Evolutionary conservation across 768 basidiomycete species (phyloP).

Genomic region (Phaeolepiota aurea): DNA sequence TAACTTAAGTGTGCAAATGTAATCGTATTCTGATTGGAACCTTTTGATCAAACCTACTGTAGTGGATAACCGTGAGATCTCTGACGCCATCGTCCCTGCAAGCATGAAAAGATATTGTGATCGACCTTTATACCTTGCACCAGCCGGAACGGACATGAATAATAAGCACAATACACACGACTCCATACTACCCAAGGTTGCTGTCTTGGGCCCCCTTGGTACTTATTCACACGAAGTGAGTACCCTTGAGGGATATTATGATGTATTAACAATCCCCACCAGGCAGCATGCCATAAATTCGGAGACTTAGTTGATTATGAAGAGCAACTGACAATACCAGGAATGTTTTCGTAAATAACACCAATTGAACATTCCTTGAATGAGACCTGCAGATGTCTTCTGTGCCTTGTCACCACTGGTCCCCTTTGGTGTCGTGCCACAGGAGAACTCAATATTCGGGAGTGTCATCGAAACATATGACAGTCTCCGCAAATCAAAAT

Average conservation of each 20-base stretch:
- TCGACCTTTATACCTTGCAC: no score
- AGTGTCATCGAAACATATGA: constrained; percentile 72
- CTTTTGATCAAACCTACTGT: no score
- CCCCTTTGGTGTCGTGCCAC: constrained; percentile 62
- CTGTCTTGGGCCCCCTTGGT: constrained; percentile 59
- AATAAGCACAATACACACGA: constrained; percentile 19
- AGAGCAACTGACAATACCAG: constrained; percentile 25
- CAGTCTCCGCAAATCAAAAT: constrained; percentile 36
- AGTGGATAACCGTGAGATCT: no score
- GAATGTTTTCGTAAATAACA: constrained; percentile 9
- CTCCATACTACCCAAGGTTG: constrained; percentile 20
- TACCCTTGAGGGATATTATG: background rate
- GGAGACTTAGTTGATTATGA: constrained; percentile 22
- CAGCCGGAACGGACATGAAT: no score
- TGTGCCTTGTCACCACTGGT: constrained; percentile 34
- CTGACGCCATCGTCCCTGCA: no score
- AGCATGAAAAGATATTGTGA: no score
- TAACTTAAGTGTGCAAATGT: no score
- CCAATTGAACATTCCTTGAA: background rate
- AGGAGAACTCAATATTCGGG: constrained; percentile 75
- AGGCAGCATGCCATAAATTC: constrained; percentile 35
- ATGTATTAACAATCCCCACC: no score
- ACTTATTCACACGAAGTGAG: constrained; percentile 59
- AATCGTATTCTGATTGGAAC: no score
- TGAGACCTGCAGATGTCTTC: constrained; percentile 43